A percentile compares a stretch with the other conserved stretches of the same genome.
phyloP scores from a whole-genome alignment of 73 alveolate species.

The Paraurostyla sp. region DNA sequence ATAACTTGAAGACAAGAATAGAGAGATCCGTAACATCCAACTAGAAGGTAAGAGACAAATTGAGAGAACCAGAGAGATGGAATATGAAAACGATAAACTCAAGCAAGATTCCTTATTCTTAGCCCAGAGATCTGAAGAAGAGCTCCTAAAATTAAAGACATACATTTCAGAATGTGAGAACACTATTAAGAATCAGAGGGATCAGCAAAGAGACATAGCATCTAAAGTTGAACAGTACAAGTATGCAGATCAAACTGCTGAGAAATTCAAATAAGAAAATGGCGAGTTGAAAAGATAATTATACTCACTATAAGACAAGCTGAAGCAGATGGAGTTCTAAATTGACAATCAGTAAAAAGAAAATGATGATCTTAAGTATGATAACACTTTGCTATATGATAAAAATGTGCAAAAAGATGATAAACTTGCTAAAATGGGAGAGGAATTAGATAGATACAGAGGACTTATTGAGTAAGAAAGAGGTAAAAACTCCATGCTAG shows the following conservation, averaged over 20 bases:
- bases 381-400: conserved; percentile 47
- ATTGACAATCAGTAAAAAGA: conserved; percentile 14
- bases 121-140: background rate
- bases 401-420: conserved; percentile 49
- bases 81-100: conserved; percentile 17
- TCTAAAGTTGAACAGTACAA: conserved; percentile 3
- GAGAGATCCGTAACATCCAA: conserved; percentile 5
- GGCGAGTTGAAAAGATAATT: background rate
- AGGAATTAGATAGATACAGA: background rate
- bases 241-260: background rate
- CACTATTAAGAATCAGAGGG: background rate
- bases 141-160: background rate
- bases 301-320: background rate
- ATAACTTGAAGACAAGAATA: background rate
- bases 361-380: conserved; percentile 55
- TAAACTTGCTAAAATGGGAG: background rate
- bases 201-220: conserved; percentile 7
- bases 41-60: background rate
- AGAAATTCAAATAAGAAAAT: background rate
- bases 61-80: background rate
- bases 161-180: conserved; percentile 8
- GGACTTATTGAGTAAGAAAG: background rate
- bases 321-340: background rate
- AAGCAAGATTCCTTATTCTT: background rate
- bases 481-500: background rate